These are phyloP conservation scores for Chaetomium olivaceum DNA, from an alignment of 2,329 filamentous ascomycete species.

Conservation along the genomic window DNA sequence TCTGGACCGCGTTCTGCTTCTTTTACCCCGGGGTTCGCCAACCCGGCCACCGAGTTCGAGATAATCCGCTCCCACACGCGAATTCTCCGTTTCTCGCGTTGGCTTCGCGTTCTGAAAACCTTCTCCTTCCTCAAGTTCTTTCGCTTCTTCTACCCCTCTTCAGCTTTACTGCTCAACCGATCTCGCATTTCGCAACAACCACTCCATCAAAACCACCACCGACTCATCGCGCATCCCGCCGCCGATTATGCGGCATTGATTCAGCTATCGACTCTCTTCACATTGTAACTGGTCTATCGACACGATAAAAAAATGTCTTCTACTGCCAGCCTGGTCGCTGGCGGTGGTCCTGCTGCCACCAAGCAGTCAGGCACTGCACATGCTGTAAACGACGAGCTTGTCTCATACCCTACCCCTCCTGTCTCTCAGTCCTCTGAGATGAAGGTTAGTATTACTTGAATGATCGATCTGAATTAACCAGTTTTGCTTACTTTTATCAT, in stretches of 20 bases:
- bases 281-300: conserved; percentile 12
- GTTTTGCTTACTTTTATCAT: background rate
- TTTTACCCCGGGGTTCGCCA: background rate
- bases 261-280: conserved; percentile 2
- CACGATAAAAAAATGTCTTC: conserved; percentile 14
- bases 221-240: background rate
- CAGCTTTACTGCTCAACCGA: background rate
- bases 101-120: background rate
- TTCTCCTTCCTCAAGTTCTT: background rate
- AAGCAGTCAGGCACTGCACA: conserved; percentile 19
- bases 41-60: conserved; percentile 6
- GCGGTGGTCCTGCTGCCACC: background rate
- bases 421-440: background rate
- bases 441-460: background rate
- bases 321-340: conserved; percentile 12
- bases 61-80: background rate
- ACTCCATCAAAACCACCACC: background rate
- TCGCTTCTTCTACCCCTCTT: background rate
- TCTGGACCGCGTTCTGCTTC: background rate
- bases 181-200: background rate
- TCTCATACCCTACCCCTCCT: background rate
- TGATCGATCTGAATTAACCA: background rate
- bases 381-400: conserved; percentile 10
- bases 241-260: background rate
- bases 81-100: background rate